A percentile compares a stretch with the other conserved stretches of the same genome.
Evolutionary conservation across 441 rosid genomes (phyloP).

Genomic region (Kokia cookei): DNA sequence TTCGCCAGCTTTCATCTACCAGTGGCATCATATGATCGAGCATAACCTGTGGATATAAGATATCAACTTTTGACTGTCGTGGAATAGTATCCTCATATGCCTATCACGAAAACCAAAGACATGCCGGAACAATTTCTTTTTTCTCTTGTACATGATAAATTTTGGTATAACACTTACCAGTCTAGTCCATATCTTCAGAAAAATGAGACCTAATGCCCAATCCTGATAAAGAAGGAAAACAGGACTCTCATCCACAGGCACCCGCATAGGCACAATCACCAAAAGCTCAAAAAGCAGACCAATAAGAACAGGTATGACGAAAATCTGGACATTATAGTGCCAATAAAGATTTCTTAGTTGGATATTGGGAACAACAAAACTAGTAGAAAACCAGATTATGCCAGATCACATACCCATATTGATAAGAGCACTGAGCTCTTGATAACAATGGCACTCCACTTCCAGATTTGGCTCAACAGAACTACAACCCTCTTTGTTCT

Average conservation of each 20-base stretch:
- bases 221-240: conserved; percentile 96
- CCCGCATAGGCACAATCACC: conserved; percentile 98
- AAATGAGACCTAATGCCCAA: conserved; percentile 95
- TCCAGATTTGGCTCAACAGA: conserved; percentile 69
- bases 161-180: conserved; percentile 43
- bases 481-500: conserved; percentile 63
- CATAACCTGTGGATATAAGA: conserved; percentile 58
- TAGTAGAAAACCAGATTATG: not conserved
- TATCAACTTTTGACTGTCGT: not conserved
- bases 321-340: conserved; percentile 37
- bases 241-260: conserved; percentile 98
- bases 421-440: conserved; percentile 77
- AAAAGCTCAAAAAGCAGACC: conserved; percentile 92
- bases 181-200: conserved; percentile 95
- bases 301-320: conserved; percentile 84
- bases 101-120: not conserved
- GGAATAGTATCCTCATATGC: not conserved
- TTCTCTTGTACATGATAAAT: not conserved
- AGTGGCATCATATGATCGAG: conserved; percentile 94
- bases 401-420: conserved; percentile 62
- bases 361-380: not conserved
- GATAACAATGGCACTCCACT: conserved; percentile 77
- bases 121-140: not conserved
- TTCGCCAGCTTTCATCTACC: conserved; percentile 82
- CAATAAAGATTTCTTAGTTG: not conserved